phyloP scores from a whole-genome alignment of 1,284 basidiomycete species.

The Vanrija sp. region DNA sequence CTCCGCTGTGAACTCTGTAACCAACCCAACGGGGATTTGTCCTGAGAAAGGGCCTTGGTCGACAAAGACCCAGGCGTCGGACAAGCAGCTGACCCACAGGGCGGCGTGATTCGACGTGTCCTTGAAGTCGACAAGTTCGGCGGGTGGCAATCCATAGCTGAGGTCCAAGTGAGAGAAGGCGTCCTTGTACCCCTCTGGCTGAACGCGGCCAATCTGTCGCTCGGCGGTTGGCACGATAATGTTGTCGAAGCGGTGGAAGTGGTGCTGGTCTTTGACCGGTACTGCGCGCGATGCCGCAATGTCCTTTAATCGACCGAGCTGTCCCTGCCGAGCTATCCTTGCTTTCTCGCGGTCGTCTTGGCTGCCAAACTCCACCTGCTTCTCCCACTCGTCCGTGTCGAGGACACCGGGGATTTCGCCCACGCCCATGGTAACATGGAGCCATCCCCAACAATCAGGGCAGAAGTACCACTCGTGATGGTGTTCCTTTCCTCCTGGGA shows the following conservation, averaged over 20 bases:
- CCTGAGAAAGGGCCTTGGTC: conserved; percentile 32
- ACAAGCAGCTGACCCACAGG: conserved; percentile 32
- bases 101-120: not conserved
- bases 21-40: conserved; percentile 30
- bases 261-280: conserved; percentile 12
- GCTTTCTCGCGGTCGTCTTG: not conserved
- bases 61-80: conserved; percentile 31
- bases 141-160: conserved; percentile 1
- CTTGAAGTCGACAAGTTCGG: not conserved
- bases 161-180: conserved; percentile 31
- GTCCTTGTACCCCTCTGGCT: conserved; percentile 23
- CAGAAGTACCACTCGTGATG: conserved; percentile 43
- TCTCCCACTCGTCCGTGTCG: conserved; percentile 26
- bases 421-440: conserved; percentile 21
- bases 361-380: not conserved
- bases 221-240: conserved; percentile 13
- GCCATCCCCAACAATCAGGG: conserved; percentile 38
- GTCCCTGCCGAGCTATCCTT: not conserved
- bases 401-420: conserved; percentile 7
- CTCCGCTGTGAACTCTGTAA: conserved; percentile 29
- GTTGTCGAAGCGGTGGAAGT: conserved; percentile 29
- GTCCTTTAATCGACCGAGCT: conserved; percentile 9
- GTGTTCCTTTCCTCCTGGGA: conserved; percentile 28
- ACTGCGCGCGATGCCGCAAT: conserved; percentile 11
- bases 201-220: conserved; percentile 25